Evolutionary conservation across 495 filamentous ascomycete species (phyloP).

Genomic region (Hypoxylon subgilvum): DNA sequence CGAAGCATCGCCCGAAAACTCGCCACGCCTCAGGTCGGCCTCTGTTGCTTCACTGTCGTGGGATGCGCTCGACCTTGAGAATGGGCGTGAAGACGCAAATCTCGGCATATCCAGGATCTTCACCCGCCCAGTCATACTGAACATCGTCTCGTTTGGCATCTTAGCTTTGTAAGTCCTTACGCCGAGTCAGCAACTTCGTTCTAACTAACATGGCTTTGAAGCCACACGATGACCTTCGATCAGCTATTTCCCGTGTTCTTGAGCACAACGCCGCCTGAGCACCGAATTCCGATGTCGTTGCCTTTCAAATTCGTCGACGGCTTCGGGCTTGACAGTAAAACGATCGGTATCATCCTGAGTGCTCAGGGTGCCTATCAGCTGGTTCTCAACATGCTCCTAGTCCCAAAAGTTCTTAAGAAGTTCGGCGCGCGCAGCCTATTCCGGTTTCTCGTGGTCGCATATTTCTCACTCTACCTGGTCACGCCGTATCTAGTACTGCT

Average conservation of each 20-base stretch:
- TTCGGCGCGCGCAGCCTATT: conserved; percentile 82
- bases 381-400: conserved; percentile 79
- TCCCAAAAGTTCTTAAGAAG: conserved; percentile 72
- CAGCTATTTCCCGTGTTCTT: conserved; percentile 91
- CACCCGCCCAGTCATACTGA: conserved; percentile 78
- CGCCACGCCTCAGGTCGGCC: conserved; percentile 45
- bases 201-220: conserved; percentile 37
- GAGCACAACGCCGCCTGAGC: conserved; percentile 67
- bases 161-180: conserved; percentile 84
- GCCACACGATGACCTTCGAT: conserved; percentile 89
- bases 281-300: conserved; percentile 51
- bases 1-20: conserved; percentile 63
- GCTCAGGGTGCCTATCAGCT: conserved; percentile 91
- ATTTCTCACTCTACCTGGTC: conserved; percentile 86
- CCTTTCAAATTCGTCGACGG: conserved; percentile 91
- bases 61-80: conserved; percentile 40
- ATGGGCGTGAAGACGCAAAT: conserved; percentile 16
- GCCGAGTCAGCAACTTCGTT: background rate
- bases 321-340: conserved; percentile 78
- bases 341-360: conserved; percentile 84
- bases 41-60: conserved; percentile 39
- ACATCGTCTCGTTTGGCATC: conserved; percentile 88
- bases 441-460: conserved; percentile 75
- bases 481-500: conserved; percentile 90
- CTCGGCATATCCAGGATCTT: conserved; percentile 58